A percentile compares a stretch with the other conserved stretches of the same genome.
phyloP scores from a whole-genome alignment of 371 early-diverging fungal species.

The Entomophthora muscae region DNA sequence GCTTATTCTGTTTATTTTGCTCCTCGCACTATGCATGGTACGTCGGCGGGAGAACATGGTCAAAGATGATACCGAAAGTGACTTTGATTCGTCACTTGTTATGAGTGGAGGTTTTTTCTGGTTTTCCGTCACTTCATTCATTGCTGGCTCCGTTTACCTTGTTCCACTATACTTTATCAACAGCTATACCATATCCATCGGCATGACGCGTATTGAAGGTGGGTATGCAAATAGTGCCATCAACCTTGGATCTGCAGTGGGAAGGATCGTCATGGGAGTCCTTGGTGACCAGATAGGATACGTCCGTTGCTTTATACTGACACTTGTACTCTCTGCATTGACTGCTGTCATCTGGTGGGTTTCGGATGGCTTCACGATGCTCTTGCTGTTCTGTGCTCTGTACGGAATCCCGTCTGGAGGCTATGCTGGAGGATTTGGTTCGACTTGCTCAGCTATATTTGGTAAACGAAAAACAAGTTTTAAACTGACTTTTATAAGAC shows the following conservation, averaged over 20 bases:
- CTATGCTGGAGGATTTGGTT: conserved; percentile 23
- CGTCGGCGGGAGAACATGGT: not conserved
- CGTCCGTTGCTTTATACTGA: conserved; percentile 25
- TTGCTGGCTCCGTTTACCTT: conserved; percentile 17
- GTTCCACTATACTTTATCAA: conserved; percentile 23
- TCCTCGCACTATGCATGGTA: conserved; percentile 17
- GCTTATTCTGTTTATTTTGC: not conserved
- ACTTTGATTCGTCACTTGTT: not conserved
- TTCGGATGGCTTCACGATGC: conserved; percentile 21
- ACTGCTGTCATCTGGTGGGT: conserved; percentile 39
- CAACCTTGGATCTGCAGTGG: conserved; percentile 27
- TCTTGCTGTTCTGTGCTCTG: conserved; percentile 27
- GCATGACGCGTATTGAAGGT: conserved; percentile 18
- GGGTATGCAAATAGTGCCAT: too few species aligned
- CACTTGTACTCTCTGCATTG: conserved; percentile 18
- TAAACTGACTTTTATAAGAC: too few species aligned
- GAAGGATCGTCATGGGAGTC: conserved; percentile 27
- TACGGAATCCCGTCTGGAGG: conserved; percentile 43
- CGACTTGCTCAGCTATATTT: conserved; percentile 26
- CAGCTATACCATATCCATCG: conserved; percentile 15
- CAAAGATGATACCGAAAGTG: not conserved
- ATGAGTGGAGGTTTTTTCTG: not conserved
- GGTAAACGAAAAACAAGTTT: conserved; percentile 13
- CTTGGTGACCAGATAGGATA: conserved; percentile 32
- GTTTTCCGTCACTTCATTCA: conserved; percentile 6